These are phyloP conservation scores for Bombardia bombarda DNA, from an alignment of 495 filamentous ascomycete genomes.

Conservation along the genomic window DNA sequence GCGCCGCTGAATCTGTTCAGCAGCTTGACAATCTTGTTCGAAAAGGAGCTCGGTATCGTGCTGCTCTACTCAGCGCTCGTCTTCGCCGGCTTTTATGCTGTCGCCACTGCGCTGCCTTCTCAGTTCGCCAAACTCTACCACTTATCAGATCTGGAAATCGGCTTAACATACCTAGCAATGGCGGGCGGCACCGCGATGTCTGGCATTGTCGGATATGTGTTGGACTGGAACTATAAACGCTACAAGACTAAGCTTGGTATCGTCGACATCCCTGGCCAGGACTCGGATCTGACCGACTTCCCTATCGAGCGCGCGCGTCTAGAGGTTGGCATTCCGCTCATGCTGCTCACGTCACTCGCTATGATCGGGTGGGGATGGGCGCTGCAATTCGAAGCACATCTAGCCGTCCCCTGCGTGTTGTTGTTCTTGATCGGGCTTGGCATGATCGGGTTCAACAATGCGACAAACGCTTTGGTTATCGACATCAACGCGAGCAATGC, in stretches of 20 bases:
- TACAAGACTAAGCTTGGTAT: slow-evolving; percentile 28
- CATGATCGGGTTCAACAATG: slow-evolving; percentile 43
- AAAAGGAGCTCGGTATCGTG: slow-evolving; percentile 54
- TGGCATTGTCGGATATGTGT: slow-evolving; percentile 36
- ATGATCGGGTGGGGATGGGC: slow-evolving; percentile 52
- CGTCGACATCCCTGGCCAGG: slow-evolving; percentile 31
- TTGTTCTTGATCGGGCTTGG: slow-evolving; percentile 46
- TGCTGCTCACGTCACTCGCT: slow-evolving; percentile 27
- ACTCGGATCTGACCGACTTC: slow-evolving; percentile 45
- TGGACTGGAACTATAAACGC: slow-evolving; percentile 48
- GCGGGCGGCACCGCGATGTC: slow-evolving; percentile 56
- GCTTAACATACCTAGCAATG: slow-evolving; percentile 48
- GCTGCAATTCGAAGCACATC: slow-evolving; percentile 22
- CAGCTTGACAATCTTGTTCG: slow-evolving; percentile 50
- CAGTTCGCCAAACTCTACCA: slow-evolving; percentile 46
- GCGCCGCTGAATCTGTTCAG: slow-evolving; percentile 49
- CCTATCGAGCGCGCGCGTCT: slow-evolving; percentile 60
- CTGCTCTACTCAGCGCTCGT: slow-evolving; percentile 49
- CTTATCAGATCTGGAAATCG: slow-evolving; percentile 50
- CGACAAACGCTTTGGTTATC: slow-evolving; percentile 48
- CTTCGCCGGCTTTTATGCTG: slow-evolving; percentile 54
- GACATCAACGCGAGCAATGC: slow-evolving; percentile 57
- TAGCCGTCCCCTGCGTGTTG: slow-evolving; percentile 44
- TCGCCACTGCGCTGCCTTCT: slow-evolving; percentile 41
- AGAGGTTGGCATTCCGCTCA: slow-evolving; percentile 45